Evolutionary conservation across 345 rosid species (phyloP).

Genomic region (Trapa bicornis): DNA sequence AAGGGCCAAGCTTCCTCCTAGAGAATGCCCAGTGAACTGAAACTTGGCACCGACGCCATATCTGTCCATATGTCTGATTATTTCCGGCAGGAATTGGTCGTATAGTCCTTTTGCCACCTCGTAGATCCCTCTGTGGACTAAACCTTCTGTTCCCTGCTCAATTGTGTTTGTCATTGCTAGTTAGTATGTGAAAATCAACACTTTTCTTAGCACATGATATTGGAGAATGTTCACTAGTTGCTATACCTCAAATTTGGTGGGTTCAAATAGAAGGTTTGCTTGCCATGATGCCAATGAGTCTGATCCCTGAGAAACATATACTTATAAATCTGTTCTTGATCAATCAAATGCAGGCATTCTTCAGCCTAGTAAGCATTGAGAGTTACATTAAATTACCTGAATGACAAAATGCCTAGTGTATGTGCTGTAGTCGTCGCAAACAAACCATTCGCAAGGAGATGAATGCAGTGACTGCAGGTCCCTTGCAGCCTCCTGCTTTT

Average conservation of each 20-base stretch:
- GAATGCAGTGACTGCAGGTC: conserved; percentile 72
- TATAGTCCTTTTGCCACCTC: conserved; percentile 92
- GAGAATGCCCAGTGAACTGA: conserved; percentile 86
- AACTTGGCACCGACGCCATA: conserved; percentile 63
- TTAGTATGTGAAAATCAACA: neutral
- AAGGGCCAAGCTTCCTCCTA: conserved; percentile 84
- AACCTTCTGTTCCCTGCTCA: conserved; percentile 54
- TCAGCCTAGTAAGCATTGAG: no score
- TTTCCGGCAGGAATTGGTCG: conserved; percentile 64
- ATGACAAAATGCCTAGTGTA: conserved; percentile 70
- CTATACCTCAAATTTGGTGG: conserved; percentile 66
- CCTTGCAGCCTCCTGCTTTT: conserved; percentile 59
- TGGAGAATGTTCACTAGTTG: conserved; percentile 1
- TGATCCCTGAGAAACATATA: conserved; percentile 47
- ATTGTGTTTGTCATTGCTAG: neutral
- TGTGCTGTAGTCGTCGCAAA: conserved; percentile 67
- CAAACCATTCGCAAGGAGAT: conserved; percentile 85
- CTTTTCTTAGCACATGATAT: no score
- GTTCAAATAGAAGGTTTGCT: conserved; percentile 86
- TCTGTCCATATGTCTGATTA: conserved; percentile 43
- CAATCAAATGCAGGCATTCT: no score
- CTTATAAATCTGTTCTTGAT: neutral
- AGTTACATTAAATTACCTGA: conserved; percentile 29
- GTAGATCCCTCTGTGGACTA: conserved; percentile 90
- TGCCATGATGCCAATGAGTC: conserved; percentile 89